These are phyloP conservation scores for Dendrobium officinale DNA, from an alignment of 106 monocot genomes.

Conservation along the genomic window DNA sequence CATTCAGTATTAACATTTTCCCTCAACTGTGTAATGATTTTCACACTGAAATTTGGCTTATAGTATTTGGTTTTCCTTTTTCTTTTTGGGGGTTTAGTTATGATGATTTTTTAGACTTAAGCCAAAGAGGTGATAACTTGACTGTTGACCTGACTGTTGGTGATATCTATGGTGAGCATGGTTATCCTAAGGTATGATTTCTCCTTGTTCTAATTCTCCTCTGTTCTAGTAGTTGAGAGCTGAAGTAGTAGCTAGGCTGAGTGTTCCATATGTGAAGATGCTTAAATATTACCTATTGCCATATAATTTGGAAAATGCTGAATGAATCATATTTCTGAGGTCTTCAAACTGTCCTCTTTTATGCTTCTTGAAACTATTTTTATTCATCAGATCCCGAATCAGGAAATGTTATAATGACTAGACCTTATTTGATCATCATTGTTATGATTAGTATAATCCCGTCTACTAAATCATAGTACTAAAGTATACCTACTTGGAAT, in stretches of 20 bases:
- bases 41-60: slow-evolving; percentile 1
- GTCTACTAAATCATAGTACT: not conserved
- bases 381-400: not conserved
- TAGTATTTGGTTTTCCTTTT: slow-evolving; percentile 5
- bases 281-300: not conserved
- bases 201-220: not conserved
- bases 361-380: not conserved
- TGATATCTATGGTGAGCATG: slow-evolving; percentile 60
- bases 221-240: too few relatives aligned
- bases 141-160: slow-evolving; percentile 69
- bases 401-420: not conserved
- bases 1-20: not conserved
- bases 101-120: slow-evolving; percentile 68
- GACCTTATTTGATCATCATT: not conserved
- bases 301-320: not conserved
- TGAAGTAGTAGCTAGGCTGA: not conserved
- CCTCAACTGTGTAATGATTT: not conserved
- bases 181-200: slow-evolving; percentile 56
- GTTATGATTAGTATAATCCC: not conserved
- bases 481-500: too few relatives aligned
- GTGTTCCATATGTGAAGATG: not conserved
- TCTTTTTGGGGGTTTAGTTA: slow-evolving; percentile 28
- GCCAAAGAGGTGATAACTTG: slow-evolving; percentile 62
- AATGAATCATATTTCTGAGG: not conserved
- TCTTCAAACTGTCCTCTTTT: not conserved